Evolutionary conservation across 805 yeast species (phyloP).

Genomic region (Candida tibetensis): DNA sequence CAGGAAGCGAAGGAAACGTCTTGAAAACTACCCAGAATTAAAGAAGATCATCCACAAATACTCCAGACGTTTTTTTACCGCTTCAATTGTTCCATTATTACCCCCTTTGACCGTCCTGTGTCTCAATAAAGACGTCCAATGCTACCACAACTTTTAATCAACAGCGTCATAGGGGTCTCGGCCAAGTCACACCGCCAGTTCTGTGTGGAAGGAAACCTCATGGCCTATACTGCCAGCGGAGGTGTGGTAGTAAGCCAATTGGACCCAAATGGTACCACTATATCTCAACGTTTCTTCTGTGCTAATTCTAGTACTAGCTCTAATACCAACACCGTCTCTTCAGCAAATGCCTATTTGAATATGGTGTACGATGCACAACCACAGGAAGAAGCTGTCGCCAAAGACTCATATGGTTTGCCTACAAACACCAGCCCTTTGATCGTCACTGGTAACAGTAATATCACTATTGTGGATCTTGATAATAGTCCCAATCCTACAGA

Average conservation of each 20-base stretch:
- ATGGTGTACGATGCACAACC: slow-evolving; percentile 16
- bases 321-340: slow-evolving; percentile 1
- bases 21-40: too few relatives aligned
- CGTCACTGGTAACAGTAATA: slow-evolving; percentile 15
- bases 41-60: too few relatives aligned
- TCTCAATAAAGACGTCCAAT: too few relatives aligned
- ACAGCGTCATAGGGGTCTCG: slow-evolving; percentile 43
- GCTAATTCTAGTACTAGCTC: slow-evolving; percentile 32
- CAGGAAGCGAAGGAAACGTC: too few relatives aligned
- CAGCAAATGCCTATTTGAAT: slow-evolving; percentile 30
- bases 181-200: slow-evolving; percentile 42
- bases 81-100: too few relatives aligned
- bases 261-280: slow-evolving; percentile 14
- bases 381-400: slow-evolving; percentile 8
- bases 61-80: too few relatives aligned
- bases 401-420: slow-evolving; percentile 38
- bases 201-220: slow-evolving; percentile 33
- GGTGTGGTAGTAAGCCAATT: slow-evolving; percentile 53
- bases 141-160: slow-evolving; percentile 9
- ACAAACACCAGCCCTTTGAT: slow-evolving; percentile 27
- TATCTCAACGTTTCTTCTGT: slow-evolving; percentile 49
- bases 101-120: too few relatives aligned
- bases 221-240: slow-evolving; percentile 59
- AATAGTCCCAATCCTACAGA: slow-evolving; percentile 12
- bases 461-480: slow-evolving; percentile 5